A percentile compares a stretch with the other conserved stretches of the same genome.
These are phyloP conservation scores for Furcasterigmium furcatum DNA, from an alignment of 2,329 filamentous ascomycete genomes.

Conservation along the genomic window DNA sequence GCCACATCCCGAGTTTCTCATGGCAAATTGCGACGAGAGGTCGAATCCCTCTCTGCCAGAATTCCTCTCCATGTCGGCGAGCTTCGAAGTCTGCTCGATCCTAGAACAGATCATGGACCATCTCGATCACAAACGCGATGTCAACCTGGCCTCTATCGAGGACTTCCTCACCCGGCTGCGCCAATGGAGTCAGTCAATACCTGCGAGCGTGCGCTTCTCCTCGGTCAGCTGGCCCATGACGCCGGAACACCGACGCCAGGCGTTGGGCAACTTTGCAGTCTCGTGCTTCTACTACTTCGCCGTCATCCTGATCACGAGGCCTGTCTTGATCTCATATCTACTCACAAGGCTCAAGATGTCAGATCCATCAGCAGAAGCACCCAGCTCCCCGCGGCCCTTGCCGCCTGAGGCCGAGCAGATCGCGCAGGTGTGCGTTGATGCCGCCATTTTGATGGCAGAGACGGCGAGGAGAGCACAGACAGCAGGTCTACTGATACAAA, in stretches of 20 bases:
- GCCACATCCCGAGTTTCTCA: constrained; percentile 18
- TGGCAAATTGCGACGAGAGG: no score
- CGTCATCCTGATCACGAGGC: constrained; percentile 53
- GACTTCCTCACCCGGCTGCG: constrained; percentile 36
- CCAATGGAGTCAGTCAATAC: constrained; percentile 41
- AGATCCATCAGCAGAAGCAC: constrained; percentile 12
- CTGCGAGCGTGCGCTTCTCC: constrained; percentile 23
- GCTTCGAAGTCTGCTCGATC: constrained; percentile 37
- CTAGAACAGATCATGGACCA: constrained; percentile 39
- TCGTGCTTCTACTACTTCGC: constrained; percentile 58
- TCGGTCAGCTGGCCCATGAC: constrained; percentile 9
- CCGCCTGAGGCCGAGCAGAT: constrained; percentile 27
- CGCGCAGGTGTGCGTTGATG: constrained; percentile 51
- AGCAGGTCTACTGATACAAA: constrained; percentile 40
- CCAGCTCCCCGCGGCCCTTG: constrained; percentile 14
- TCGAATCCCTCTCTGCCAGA: no score
- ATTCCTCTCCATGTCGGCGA: constrained; percentile 27
- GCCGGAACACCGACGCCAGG: constrained; percentile 19
- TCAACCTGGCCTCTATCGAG: constrained; percentile 29
- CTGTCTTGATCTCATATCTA: constrained; percentile 26
- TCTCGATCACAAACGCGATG: constrained; percentile 34
- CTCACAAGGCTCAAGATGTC: constrained; percentile 46
- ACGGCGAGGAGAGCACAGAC: constrained; percentile 46
- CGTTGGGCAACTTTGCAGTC: constrained; percentile 49
- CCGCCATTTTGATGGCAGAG: constrained; percentile 51